Conservation (phyloP, 352 stramenopile genomes). For the Pythium aristosporum region DNA sequence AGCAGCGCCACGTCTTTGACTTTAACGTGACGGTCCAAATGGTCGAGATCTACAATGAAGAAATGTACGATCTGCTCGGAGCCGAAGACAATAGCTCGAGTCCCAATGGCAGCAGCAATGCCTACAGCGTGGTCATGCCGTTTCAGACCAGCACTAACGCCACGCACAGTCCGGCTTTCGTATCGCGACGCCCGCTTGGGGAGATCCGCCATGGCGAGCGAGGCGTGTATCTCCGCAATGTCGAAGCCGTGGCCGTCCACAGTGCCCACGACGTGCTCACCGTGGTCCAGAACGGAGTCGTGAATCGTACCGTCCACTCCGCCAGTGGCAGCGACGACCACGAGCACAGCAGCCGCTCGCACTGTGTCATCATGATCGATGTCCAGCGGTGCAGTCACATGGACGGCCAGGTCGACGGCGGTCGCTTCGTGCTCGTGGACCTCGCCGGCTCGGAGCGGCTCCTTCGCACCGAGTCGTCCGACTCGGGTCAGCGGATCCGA, state of each 20-base stretch:
- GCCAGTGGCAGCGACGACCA: constrained; percentile 18
- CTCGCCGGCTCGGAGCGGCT: constrained; percentile 77
- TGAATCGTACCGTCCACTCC: constrained; percentile 32
- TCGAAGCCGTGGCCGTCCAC: constrained; percentile 38
- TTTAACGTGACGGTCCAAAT: constrained; percentile 57
- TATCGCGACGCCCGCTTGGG: constrained; percentile 30
- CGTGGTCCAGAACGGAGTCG: constrained; percentile 37
- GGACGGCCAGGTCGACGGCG: constrained; percentile 38
- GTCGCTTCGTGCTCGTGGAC: constrained; percentile 71
- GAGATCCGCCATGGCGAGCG: constrained; percentile 77
- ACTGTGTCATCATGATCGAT: constrained; percentile 62
- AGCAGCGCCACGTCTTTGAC: constrained; percentile 49
- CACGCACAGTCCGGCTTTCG: constrained; percentile 23
- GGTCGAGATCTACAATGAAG: constrained; percentile 88
- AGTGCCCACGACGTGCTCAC: constrained; percentile 38
- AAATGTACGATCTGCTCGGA: constrained; percentile 73
- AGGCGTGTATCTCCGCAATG: constrained; percentile 72
- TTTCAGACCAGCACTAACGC: constrained; percentile 19
- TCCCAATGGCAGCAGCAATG: background rate
- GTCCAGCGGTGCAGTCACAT: constrained; percentile 48
- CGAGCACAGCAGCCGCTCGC: constrained; percentile 53
- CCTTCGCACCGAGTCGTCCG: constrained; percentile 42
- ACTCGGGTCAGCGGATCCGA: constrained; percentile 31
- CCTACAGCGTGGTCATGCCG: constrained; percentile 19
- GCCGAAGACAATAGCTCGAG: background rate